Base-by-base conservation (phyloP, 768 basidiomycete species). In the Tricholoma flavovirens region DNA sequence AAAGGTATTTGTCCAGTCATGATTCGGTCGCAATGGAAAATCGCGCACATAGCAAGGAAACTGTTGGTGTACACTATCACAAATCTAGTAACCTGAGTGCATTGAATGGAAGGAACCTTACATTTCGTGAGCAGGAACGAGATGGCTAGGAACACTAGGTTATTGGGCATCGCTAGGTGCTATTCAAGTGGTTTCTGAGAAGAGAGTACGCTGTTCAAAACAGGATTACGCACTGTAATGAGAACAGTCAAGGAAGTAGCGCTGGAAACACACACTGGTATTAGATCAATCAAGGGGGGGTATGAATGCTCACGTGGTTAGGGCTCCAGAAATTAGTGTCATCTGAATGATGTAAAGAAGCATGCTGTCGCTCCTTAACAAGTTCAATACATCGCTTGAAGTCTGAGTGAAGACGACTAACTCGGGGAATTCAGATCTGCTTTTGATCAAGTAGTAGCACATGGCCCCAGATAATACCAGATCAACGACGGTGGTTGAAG, bases 31-130 rank as follows among this genome's bases (percentile, higher is more conserved):
- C 15, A 19, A 53, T 30, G 30, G 15, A 35, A 3, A 26, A 17
- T n/a, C 10, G 35, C 59, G 19, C 56, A 68, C 69, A 70, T 70
- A 11, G 69, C 67, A 22, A 71, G 58, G 54, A 65, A 69, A 49
- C 69, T 70, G 55, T 67, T 68, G 57, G 67, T 63, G 46, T 71
- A 71, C n/a, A 69, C 69, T 71, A 50, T 17, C 15, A 17, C 15
- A 10, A 36, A 17, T 22, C 24, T 42, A 32, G 46, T 29, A 4
- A 29, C 29, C 10, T 22, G 19, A 21, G 33, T 22, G n/a, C 17
- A 9, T 1, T 17, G 22, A 5, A 38, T 15, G 15, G 52, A 8
- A 48, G 43, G 38, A 19, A 43, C n/a, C 62, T 17, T 43, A 64
- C 65, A 38, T 60, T 64, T 64, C 7, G 65, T 59, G 15, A 66